These are phyloP conservation scores for Sonneratia caseolaris DNA, from an alignment of 345 rosid genomes.

Conservation along the genomic window DNA sequence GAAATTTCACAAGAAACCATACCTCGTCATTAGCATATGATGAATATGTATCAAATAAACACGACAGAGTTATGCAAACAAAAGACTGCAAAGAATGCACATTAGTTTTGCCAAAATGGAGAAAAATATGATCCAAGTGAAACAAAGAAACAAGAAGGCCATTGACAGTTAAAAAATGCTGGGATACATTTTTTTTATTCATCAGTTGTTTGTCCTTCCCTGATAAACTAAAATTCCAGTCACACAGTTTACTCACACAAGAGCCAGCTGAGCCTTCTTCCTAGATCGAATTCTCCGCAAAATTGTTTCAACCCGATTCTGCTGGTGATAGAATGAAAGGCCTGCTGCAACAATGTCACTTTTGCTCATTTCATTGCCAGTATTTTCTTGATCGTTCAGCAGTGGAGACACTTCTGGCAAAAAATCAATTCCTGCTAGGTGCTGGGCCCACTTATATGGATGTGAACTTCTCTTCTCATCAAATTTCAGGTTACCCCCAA, in stretches of 20 bases:
- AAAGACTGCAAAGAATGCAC: background rate
- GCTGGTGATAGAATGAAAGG: conserved; percentile 54
- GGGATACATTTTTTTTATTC: background rate
- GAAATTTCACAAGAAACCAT: conserved; percentile 20
- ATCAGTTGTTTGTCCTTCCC: background rate
- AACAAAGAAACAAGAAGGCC: background rate
- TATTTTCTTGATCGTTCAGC: conserved; percentile 36
- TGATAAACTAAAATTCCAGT: conserved; percentile 24
- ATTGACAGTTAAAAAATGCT: background rate
- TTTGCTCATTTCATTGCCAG: conserved; percentile 37
- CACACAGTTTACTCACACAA: conserved; percentile 58
- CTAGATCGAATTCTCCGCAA: conserved; percentile 67
- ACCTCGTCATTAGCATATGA: conserved; percentile 3
- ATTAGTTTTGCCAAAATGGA: background rate
- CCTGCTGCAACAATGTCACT: conserved; percentile 42
- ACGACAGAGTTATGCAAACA: background rate
- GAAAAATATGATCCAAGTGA: background rate
- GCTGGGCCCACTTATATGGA: conserved; percentile 92
- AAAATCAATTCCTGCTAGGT: conserved; percentile 87
- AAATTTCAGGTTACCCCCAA: conserved; percentile 42
- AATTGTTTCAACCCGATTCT: conserved; percentile 58
- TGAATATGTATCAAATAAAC: conserved; percentile 3
- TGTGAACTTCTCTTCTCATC: conserved; percentile 57
- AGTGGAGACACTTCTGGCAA: conserved; percentile 78
- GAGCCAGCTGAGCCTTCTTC: conserved; percentile 58